These are phyloP conservation scores for Tuber melanosporum DNA, from an alignment of 495 filamentous ascomycete genomes.

Conservation along the genomic window DNA sequence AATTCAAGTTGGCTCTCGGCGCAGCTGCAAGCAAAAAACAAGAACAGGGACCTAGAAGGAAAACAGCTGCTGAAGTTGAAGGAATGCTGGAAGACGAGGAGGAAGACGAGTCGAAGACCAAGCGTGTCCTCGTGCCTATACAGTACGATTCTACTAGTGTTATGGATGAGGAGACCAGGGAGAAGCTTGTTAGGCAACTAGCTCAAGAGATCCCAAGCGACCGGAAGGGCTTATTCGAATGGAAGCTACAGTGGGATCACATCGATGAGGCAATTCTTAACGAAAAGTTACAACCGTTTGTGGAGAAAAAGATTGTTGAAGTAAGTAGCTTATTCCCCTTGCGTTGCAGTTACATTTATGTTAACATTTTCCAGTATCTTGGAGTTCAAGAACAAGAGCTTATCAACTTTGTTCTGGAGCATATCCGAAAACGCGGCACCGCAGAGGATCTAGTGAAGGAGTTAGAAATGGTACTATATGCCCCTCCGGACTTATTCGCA, in stretches of 20 bases:
- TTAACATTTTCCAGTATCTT: slow-evolving; percentile 52
- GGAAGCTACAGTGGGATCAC: slow-evolving; percentile 90
- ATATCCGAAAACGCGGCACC: slow-evolving; percentile 67
- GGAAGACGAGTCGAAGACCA: slow-evolving; percentile 62
- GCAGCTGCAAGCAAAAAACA: slow-evolving; percentile 75
- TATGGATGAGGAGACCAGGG: slow-evolving; percentile 68
- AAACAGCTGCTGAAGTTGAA: slow-evolving; percentile 89
- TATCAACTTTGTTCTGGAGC: slow-evolving; percentile 84
- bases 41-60: slow-evolving; percentile 58
- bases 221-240: slow-evolving; percentile 81
- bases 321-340: slow-evolving; percentile 5
- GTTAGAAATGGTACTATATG: slow-evolving; percentile 66
- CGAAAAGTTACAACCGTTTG: slow-evolving; percentile 87
- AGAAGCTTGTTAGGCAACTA: slow-evolving; percentile 68
- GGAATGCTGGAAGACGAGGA: slow-evolving; percentile 91
- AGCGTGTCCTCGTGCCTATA: slow-evolving; percentile 82
- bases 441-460: slow-evolving; percentile 78
- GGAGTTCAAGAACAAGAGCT: slow-evolving; percentile 95
- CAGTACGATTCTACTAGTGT: slow-evolving; percentile 72
- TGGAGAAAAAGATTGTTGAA: slow-evolving; percentile 96
- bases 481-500: background rate
- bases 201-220: slow-evolving; percentile 85
- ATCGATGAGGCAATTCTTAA: slow-evolving; percentile 76
- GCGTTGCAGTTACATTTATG: background rate
- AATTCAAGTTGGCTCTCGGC: slow-evolving; percentile 89